Conservation (phyloP, 225 moss, liverwort and hornwort genomes). For the Sphagnum contortum region DNA sequence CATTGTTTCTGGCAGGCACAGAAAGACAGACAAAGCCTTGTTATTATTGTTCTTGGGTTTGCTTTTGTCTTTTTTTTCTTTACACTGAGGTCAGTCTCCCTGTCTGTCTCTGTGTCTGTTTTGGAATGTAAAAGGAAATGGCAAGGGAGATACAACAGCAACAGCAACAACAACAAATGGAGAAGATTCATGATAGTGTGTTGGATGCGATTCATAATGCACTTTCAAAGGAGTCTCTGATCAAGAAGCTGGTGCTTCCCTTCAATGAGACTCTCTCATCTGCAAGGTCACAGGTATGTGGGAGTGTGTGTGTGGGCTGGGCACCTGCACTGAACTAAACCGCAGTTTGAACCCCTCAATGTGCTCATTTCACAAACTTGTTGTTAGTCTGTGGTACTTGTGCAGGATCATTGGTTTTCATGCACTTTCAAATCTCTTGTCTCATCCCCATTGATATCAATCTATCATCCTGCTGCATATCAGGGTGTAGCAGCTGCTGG, state of each 20-base stretch:
- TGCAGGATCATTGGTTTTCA: neutral
- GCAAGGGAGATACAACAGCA: slow-evolving; percentile 7
- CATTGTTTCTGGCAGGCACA: too few relatives aligned
- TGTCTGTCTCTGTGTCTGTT: too few relatives aligned
- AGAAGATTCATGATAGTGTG: slow-evolving; percentile 61
- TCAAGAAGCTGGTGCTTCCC: slow-evolving; percentile 76
- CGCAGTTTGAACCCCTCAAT: neutral
- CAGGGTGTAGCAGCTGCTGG: too few relatives aligned
- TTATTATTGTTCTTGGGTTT: too few relatives aligned
- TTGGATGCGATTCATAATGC: slow-evolving; percentile 62
- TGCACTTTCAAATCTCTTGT: neutral
- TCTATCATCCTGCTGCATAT: neutral
- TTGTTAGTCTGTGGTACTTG: neutral
- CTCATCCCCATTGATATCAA: neutral
- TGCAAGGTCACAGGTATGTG: slow-evolving; percentile 27
- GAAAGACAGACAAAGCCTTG: too few relatives aligned
- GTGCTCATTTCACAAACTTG: neutral
- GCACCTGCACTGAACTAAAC: too few relatives aligned
- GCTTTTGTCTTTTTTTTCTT: too few relatives aligned
- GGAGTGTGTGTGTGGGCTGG: too few relatives aligned
- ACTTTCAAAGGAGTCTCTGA: slow-evolving; percentile 68
- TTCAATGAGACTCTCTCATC: slow-evolving; percentile 51
- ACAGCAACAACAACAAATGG: slow-evolving; percentile 12
- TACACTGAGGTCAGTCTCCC: too few relatives aligned
- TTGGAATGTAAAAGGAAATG: neutral